Evolutionary conservation across 148 eudicot species (phyloP).

Genomic region (Rhododendron ferrugineum): DNA sequence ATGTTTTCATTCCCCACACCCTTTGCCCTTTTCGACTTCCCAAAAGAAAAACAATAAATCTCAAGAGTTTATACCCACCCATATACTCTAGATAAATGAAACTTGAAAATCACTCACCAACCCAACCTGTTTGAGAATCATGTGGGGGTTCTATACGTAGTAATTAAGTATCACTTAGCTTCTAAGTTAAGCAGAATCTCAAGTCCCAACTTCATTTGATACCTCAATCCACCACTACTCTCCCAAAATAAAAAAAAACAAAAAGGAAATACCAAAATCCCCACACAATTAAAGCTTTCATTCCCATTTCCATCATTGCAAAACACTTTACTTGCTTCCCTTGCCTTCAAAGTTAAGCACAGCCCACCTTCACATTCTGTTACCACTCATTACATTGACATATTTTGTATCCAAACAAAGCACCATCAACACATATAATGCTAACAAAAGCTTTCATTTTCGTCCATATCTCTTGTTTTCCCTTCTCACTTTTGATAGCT

Average conservation of each 20-base stretch:
- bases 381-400: conserved; percentile 9
- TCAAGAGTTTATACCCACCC: too few relatives aligned
- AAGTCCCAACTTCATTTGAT: neutral
- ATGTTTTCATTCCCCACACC: neutral
- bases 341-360: conserved; percentile 59
- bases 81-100: neutral
- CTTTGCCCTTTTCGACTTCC: neutral
- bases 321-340: conserved; percentile 11
- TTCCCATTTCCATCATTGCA: neutral
- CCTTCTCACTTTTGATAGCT: neutral
- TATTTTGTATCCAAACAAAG: neutral
- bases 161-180: neutral
- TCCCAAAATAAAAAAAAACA: too few relatives aligned
- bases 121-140: neutral
- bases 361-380: neutral
- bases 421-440: neutral
- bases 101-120: neutral
- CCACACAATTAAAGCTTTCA: neutral
- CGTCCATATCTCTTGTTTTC: neutral
- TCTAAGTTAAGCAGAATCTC: neutral
- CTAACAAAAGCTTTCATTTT: neutral
- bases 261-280: neutral
- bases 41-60: neutral
- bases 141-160: neutral
- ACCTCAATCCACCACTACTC: neutral